phyloP scores from a whole-genome alignment of 345 rosid genomes.

The Angophora floribunda region DNA sequence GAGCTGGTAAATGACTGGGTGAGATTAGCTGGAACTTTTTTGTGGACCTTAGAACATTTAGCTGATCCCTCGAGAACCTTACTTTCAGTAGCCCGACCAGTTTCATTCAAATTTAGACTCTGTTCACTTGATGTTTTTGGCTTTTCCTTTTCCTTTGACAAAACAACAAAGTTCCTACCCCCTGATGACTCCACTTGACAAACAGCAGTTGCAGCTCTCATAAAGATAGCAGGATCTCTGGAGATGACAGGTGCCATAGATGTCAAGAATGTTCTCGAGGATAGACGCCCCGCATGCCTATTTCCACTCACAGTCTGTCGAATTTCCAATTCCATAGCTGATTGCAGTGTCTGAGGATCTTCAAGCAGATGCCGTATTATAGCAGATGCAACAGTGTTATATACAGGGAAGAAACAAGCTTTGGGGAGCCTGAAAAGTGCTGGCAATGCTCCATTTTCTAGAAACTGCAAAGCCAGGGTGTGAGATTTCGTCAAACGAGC shows the following conservation, averaged over 20 bases:
- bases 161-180: conserved; percentile 67
- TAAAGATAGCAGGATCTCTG: conserved; percentile 81
- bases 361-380: conserved; percentile 88
- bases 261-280: conserved; percentile 62
- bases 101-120: conserved; percentile 46
- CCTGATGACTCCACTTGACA: conserved; percentile 92
- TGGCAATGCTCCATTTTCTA: conserved; percentile 73
- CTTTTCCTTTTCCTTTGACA: conserved; percentile 72
- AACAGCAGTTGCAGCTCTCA: conserved; percentile 73
- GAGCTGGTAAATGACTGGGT: conserved; percentile 91
- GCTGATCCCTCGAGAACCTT: conserved; percentile 71
- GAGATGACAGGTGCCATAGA: conserved; percentile 87
- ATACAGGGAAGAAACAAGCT: conserved; percentile 82
- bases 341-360: conserved; percentile 95
- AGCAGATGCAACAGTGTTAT: conserved; percentile 81
- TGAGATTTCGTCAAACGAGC: conserved; percentile 89
- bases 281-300: conserved; percentile 63
- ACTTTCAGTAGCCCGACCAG: conserved; percentile 58
- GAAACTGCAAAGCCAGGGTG: conserved; percentile 68
- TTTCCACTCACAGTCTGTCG: conserved; percentile 67
- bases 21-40: conserved; percentile 72
- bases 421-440: conserved; percentile 79
- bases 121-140: conserved; percentile 51
- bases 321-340: conserved; percentile 95
- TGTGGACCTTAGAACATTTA: conserved; percentile 74